Conservation (phyloP, 495 filamentous ascomycete species). For the Polyplosphaeria fusca region DNA sequence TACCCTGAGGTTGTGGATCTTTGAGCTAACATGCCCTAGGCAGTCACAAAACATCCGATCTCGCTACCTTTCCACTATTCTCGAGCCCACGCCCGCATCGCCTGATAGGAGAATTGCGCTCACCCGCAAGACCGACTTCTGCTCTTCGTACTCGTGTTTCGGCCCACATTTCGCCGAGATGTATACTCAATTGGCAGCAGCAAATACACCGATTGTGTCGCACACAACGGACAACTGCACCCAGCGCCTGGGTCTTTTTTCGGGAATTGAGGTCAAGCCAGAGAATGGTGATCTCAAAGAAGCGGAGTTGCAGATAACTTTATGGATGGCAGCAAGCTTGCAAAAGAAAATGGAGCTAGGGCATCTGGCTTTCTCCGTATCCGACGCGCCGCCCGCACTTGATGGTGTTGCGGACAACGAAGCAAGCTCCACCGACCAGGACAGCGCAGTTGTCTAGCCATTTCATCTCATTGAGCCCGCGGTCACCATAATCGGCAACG, state of each 20-base stretch:
- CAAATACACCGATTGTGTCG: slow-evolving; percentile 6
- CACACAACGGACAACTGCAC: slow-evolving; percentile 22
- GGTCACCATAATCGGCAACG: slow-evolving; percentile 23
- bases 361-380: slow-evolving; percentile 4
- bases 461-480: slow-evolving; percentile 15
- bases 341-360: slow-evolving; percentile 23
- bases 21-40: slow-evolving; percentile 2
- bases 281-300: slow-evolving; percentile 18
- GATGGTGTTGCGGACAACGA: slow-evolving; percentile 1
- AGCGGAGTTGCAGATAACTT: slow-evolving; percentile 22
- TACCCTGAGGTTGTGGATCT: not conserved
- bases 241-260: slow-evolving; percentile 19
- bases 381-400: slow-evolving; percentile 6
- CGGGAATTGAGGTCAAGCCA: slow-evolving; percentile 24
- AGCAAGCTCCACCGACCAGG: not conserved
- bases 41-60: slow-evolving; percentile 22
- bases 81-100: slow-evolving; percentile 5
- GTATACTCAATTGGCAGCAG: slow-evolving; percentile 20
- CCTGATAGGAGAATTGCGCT: slow-evolving; percentile 3
- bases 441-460: not conserved
- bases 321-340: slow-evolving; percentile 23
- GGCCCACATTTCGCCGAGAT: slow-evolving; percentile 9
- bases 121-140: slow-evolving; percentile 20
- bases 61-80: slow-evolving; percentile 17
- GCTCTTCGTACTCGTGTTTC: slow-evolving; percentile 19